Conservation (phyloP, 306 rosid species). For the Cicer arietinum region DNA sequence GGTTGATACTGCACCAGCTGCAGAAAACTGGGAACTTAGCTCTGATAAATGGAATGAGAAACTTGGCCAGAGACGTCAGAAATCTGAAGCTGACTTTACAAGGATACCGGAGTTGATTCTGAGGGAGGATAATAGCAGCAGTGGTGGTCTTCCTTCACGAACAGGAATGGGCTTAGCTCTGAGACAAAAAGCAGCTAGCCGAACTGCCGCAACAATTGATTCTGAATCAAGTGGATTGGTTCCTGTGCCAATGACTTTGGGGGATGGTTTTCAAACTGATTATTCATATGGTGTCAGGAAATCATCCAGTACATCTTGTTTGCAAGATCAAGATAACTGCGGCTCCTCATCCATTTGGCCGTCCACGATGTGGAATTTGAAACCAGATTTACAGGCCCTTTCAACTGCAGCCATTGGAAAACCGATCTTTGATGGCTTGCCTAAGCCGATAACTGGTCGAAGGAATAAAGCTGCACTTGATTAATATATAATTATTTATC, state of each 20-base stretch:
- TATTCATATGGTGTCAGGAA: conserved; percentile 67
- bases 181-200: conserved; percentile 62
- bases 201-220: conserved; percentile 52
- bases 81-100: conserved; percentile 70
- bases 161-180: conserved; percentile 75
- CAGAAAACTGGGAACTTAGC: conserved; percentile 51
- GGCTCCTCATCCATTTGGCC: conserved; percentile 67
- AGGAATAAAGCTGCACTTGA: conserved; percentile 89
- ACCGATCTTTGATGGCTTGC: conserved; percentile 88
- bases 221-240: conserved; percentile 55
- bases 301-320: conserved; percentile 82
- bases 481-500: conserved; percentile 44
- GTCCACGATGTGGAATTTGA: conserved; percentile 72
- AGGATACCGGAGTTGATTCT: conserved; percentile 64
- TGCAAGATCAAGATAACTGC: conserved; percentile 72
- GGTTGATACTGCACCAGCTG: conserved; percentile 24
- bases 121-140: conserved; percentile 62
- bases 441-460: conserved; percentile 68
- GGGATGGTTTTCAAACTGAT: conserved; percentile 56
- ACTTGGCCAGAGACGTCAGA: conserved; percentile 63
- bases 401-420: conserved; percentile 63
- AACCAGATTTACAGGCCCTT: conserved; percentile 72
- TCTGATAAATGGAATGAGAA: conserved; percentile 58
- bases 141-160: conserved; percentile 60
- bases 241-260: conserved; percentile 49